phyloP scores from a whole-genome alignment of 2,329 filamentous ascomycete genomes.

The Sporothrix mexicana region DNA sequence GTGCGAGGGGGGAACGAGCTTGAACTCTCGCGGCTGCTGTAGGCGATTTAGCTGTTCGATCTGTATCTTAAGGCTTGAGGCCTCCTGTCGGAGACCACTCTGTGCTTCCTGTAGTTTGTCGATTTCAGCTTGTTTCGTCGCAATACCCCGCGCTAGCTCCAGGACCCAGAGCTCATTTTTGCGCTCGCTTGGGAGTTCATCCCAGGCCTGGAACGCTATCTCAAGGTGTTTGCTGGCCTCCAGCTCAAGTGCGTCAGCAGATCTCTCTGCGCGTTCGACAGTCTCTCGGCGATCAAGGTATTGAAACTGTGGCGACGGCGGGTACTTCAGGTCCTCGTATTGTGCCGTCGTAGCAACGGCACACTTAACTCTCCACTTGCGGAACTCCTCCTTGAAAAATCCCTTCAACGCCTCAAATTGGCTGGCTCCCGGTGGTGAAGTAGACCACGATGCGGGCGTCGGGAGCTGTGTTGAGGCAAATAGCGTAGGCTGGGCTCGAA shows the following conservation, averaged over 20 bases:
- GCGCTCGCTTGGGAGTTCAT: constrained; percentile 61
- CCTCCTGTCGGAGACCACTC: constrained; percentile 61
- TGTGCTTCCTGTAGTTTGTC: constrained; percentile 58
- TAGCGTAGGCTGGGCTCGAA: constrained; percentile 79
- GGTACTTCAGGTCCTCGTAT: constrained; percentile 59
- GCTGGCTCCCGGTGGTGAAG: constrained; percentile 73
- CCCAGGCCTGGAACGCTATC: constrained; percentile 80
- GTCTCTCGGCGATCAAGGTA: constrained; percentile 54
- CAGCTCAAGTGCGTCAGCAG: constrained; percentile 67
- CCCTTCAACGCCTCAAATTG: constrained; percentile 74
- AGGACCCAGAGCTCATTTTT: constrained; percentile 66
- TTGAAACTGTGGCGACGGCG: constrained; percentile 49
- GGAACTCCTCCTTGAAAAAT: constrained; percentile 71
- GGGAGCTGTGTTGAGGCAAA: constrained; percentile 82
- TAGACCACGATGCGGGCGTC: constrained; percentile 79
- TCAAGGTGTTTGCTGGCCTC: constrained; percentile 76
- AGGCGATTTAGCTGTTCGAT: constrained; percentile 64
- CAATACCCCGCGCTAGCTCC: constrained; percentile 65
- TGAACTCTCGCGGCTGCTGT: constrained; percentile 66
- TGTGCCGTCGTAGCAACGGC: constrained; percentile 56
- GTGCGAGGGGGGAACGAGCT: constrained; percentile 57
- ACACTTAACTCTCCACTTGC: constrained; percentile 65
- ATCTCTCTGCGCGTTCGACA: constrained; percentile 55
- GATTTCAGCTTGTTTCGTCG: constrained; percentile 61
- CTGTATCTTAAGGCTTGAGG: constrained; percentile 61